phyloP scores from a whole-genome alignment of 768 basidiomycete genomes.

The Lactifluus subvellereus region DNA sequence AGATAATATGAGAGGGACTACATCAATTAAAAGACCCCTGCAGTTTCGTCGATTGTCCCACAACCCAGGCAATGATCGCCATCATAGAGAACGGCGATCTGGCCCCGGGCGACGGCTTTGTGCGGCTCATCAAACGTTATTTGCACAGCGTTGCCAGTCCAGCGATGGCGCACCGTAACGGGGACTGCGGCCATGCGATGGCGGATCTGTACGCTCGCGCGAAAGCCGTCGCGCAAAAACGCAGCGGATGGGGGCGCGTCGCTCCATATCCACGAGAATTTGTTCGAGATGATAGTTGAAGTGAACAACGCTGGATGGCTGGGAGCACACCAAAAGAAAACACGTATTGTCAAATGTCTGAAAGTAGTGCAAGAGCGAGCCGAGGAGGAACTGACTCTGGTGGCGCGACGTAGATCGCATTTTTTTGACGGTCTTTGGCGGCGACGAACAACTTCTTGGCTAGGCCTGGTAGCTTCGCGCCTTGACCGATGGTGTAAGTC shows the following conservation, averaged over 20 bases:
- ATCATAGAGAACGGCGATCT: slow-evolving; percentile 70
- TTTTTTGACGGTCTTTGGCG: slow-evolving; percentile 54
- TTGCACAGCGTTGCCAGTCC: slow-evolving; percentile 29
- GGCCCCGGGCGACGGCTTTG: slow-evolving; percentile 70
- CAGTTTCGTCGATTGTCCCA: slow-evolving; percentile 49
- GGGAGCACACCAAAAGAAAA: slow-evolving; percentile 25
- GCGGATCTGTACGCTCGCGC: slow-evolving; percentile 55
- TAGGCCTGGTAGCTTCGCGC: slow-evolving; percentile 60
- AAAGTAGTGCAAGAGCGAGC: background rate
- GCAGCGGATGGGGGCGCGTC: slow-evolving; percentile 47
- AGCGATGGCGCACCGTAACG: slow-evolving; percentile 16
- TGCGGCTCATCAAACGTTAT: slow-evolving; percentile 56
- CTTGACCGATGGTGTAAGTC: slow-evolving; percentile 83
- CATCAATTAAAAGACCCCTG: background rate
- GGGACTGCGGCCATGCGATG: slow-evolving; percentile 55
- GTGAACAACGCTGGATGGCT: slow-evolving; percentile 54
- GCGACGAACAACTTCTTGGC: slow-evolving; percentile 63
- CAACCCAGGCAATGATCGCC: slow-evolving; percentile 80
- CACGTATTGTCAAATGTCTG: too few species aligned
- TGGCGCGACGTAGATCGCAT: slow-evolving; percentile 72
- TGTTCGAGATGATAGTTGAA: slow-evolving; percentile 31
- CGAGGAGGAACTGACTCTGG: slow-evolving; percentile 44
- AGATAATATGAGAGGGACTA: background rate
- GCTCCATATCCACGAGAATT: slow-evolving; percentile 77
- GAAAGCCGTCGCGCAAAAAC: slow-evolving; percentile 40